Evolutionary conservation across 163 green algal species (phyloP), one percentile per base, ranked within the genome.

Genomic region (Prototheca wickerhamii): DNA sequence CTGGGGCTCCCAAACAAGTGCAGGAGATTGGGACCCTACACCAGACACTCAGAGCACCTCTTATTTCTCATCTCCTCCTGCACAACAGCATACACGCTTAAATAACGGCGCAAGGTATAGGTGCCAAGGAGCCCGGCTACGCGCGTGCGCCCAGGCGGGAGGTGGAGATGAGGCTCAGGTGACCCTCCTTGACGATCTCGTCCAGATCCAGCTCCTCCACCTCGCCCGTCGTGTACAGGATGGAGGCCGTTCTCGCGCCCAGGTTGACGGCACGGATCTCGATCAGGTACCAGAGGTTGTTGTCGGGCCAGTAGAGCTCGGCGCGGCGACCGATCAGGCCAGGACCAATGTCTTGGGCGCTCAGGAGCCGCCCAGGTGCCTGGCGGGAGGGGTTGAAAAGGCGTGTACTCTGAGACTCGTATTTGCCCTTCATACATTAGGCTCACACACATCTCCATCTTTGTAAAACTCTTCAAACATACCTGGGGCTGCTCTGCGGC

Each of bases 231-330:
- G 80, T 79, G 68, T 96, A 96, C 33, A 88, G 52, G 32, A 95
- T 91, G 75, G 71, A 42, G 61, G 83, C 44, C 64, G 67, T 62
- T 21, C 69, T 34, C 32, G 54, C 5, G 64, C 54, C 58, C 17
- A 77, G 53, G 65, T 93, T 85, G 20, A 95, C 68, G 1, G 55
- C 70, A 64, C 89, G 76, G 7, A 95, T 85, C 61, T 89, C 73
- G 18, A 95, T 83, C 3, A 89, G 70, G 73, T 95, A 97, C 89
- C 89, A 96, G 49, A 86, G 75, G 35, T 78, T 77, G 71, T 92
- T 83, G 8, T 90, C 87, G 8, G 85, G 86, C 85, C 85, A 92
- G 62, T 80, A 90, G 44, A 92, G 65, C 57, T 78, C 72, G 2
- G 65, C 72, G 8, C 58, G 58, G 21, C 46, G 54, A 12, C 72